These are phyloP conservation scores for Candida manassasensis DNA, from an alignment of 805 yeast species.

Conservation along the genomic window DNA sequence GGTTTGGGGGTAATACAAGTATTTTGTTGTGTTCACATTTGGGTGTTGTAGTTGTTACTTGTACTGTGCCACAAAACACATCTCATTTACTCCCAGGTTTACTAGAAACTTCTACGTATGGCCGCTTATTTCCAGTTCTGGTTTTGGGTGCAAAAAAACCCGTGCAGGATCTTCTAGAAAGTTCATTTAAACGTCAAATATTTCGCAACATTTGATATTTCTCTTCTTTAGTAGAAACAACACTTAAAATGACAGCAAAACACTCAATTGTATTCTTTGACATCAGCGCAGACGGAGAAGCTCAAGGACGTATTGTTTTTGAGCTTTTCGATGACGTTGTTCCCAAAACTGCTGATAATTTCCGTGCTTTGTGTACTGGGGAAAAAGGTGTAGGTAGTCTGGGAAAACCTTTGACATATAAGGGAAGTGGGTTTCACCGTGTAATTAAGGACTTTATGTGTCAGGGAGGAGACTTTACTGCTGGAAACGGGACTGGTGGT, in stretches of 20 bases:
- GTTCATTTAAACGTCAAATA: no score
- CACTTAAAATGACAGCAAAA: neutral
- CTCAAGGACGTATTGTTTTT: slow-evolving; percentile 73
- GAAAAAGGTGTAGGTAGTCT: slow-evolving; percentile 62
- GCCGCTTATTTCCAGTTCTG: no score
- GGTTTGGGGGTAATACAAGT: no score
- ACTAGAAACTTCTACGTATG: no score
- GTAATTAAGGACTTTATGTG: slow-evolving; percentile 87
- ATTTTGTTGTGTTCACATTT: no score
- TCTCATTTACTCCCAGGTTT: no score
- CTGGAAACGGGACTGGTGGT: slow-evolving; percentile 40
- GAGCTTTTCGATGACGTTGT: slow-evolving; percentile 70
- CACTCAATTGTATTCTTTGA: slow-evolving; percentile 68
- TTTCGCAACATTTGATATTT: no score
- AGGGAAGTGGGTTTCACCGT: slow-evolving; percentile 89
- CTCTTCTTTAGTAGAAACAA: no score
- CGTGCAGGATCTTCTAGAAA: no score
- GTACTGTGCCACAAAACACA: no score
- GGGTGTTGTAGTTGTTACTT: no score
- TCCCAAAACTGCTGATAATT: slow-evolving; percentile 87
- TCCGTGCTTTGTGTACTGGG: slow-evolving; percentile 85
- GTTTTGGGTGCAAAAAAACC: no score
- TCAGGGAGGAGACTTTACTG: slow-evolving; percentile 81
- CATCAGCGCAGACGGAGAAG: slow-evolving; percentile 63
- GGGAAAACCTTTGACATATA: slow-evolving; percentile 69